Base-by-base conservation (phyloP, 371 early-diverging fungal genomes). In the Mucor plumbeus region DNA sequence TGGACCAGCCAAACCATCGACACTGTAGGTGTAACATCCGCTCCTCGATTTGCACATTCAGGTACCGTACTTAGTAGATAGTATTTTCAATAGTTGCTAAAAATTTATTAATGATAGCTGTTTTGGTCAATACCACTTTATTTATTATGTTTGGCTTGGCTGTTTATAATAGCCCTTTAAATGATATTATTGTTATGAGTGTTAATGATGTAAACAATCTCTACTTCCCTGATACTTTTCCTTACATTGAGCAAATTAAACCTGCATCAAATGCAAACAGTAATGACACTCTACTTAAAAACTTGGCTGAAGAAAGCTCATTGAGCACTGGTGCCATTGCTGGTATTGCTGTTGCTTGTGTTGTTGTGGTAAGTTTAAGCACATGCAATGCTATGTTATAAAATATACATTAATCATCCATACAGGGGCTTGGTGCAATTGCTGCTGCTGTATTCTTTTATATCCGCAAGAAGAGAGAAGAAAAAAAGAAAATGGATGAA, bases 91-190 rank as follows among this genome's bases (percentile, higher is more conserved):
- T 35, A 35, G 5, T 21, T 40, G 10, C 31, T 35, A 9, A 56
- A 19, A 6, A 40, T 9, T 15, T 13, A 11, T 56, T 10, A 33
- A 15, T 38, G 38, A 14, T 34, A 60, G 60, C 60, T 60, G 44
- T 60, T 1, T 34, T 60, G 60, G 60, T 60, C 9, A 60, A 60
- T n/a, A 60, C 41, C 11, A 60, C 33, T 9, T 21, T 60, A 15
- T 60, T 60, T n/a, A 60, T 60, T 14, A 41, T 60, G 60, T 60
- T 60, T 44, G 60, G 60, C n/a, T 43, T 60, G 7, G 60, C 44
- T 43, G 60, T 60, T 1, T 60, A 60, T 31, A 43, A 17, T 15
- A 60, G 13, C 14, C 60, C 60, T n/a, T n/a, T 60, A 8, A n/a
- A 43, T 60, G 60, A 60, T 17, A 43, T 60, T 33, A 7, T 60